A percentile compares a stretch with the other conserved stretches of the same genome.
Evolutionary conservation across 2,329 filamentous ascomycete genomes (phyloP).

Genomic region (Fusarium napiforme): DNA sequence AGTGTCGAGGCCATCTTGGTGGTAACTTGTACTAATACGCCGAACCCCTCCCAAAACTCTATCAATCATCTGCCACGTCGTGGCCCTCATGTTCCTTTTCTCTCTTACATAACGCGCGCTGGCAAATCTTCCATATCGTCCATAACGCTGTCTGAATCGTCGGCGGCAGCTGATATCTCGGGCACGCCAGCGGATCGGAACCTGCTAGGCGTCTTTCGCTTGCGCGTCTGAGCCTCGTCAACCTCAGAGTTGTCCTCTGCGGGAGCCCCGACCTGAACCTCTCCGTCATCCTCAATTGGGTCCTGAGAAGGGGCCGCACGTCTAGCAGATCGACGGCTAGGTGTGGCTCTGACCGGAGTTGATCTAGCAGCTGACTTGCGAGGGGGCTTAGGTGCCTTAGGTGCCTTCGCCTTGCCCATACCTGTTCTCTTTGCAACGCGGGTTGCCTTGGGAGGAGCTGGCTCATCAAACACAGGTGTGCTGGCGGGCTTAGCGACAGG

Average conservation of each 20-base stretch:
- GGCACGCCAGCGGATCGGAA: constrained; percentile 37
- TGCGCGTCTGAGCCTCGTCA: constrained; percentile 42
- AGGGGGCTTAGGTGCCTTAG: constrained; percentile 31
- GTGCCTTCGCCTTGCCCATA: constrained; percentile 33
- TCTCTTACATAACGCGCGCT: constrained; percentile 40
- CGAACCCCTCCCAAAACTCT: constrained; percentile 1
- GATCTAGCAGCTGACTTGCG: constrained; percentile 38
- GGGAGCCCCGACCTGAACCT: constrained; percentile 12
- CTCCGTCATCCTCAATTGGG: constrained; percentile 47
- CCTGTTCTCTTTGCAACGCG: constrained; percentile 41
- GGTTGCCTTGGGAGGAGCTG: constrained; percentile 43
- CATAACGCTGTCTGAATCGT: constrained; percentile 51
- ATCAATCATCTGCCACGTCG: neutral
- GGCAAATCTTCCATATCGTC: constrained; percentile 59
- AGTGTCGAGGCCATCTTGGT: constrained; percentile 13
- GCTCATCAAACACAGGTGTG: constrained; percentile 28
- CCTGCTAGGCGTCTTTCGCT: constrained; percentile 46
- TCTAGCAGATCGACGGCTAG: constrained; percentile 36
- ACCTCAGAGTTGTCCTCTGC: constrained; percentile 42
- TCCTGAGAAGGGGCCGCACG: constrained; percentile 45
- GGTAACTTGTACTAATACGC: constrained; percentile 18
- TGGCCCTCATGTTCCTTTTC: neutral
- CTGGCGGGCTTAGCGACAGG: constrained; percentile 22
- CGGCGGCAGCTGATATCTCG: constrained; percentile 21
- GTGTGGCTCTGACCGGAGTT: constrained; percentile 41